Percentiles rank a stretch among this genome's conserved stretches.
Conservation (phyloP, 2,329 filamentous ascomycete genomes). For the Mariannaea elegans region DNA sequence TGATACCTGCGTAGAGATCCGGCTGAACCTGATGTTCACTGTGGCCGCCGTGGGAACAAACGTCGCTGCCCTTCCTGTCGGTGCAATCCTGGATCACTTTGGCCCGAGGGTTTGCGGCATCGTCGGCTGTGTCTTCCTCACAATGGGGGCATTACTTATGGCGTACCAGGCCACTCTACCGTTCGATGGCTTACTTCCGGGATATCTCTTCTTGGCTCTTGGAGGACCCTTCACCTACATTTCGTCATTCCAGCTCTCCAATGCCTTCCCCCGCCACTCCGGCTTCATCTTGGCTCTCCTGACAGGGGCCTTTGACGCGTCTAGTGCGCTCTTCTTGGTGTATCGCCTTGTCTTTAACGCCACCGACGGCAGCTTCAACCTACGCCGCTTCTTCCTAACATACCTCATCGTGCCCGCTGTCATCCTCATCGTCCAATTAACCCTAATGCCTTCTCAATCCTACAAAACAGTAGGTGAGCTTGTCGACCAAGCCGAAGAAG, state of each 20-base stretch:
- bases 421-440: slow-evolving; percentile 73
- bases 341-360: slow-evolving; percentile 76
- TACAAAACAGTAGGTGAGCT: slow-evolving; percentile 90
- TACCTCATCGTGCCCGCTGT: slow-evolving; percentile 77
- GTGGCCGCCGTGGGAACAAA: slow-evolving; percentile 89
- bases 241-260: slow-evolving; percentile 84
- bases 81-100: slow-evolving; percentile 83
- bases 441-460: slow-evolving; percentile 76
- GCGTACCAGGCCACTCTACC: slow-evolving; percentile 65
- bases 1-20: slow-evolving; percentile 60
- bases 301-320: slow-evolving; percentile 85
- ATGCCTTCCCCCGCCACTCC: slow-evolving; percentile 80
- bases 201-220: slow-evolving; percentile 79
- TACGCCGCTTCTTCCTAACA: slow-evolving; percentile 73
- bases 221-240: slow-evolving; percentile 86
- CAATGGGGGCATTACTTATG: slow-evolving; percentile 76
- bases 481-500: slow-evolving; percentile 73
- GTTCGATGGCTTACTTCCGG: slow-evolving; percentile 79
- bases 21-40: slow-evolving; percentile 92
- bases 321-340: slow-evolving; percentile 78
- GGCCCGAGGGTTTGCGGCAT: slow-evolving; percentile 79
- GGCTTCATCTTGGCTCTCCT: slow-evolving; percentile 82
- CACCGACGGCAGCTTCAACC: slow-evolving; percentile 63
- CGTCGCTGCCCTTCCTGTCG: slow-evolving; percentile 84
- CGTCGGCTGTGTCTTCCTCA: slow-evolving; percentile 74